Percentiles rank a stretch among this genome's conserved stretches.
Conservation (phyloP, 192 early-diverging fungal genomes). For the Diversispora eburnea region DNA sequence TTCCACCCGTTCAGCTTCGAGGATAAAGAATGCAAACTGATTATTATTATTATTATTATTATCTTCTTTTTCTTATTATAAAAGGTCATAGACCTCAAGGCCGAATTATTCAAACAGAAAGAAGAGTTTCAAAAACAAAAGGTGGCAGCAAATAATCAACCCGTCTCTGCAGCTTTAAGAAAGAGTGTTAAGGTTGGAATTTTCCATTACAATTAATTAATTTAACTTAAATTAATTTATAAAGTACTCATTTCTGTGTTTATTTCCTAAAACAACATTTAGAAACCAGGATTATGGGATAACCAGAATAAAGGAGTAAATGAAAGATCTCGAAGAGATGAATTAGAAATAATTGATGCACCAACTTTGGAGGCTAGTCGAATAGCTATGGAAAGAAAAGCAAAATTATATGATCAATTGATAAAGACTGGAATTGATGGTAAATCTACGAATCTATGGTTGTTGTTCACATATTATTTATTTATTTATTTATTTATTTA, state of each 20-base stretch:
- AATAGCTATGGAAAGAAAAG: slow-evolving; percentile 53
- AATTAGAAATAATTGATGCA: slow-evolving; percentile 32
- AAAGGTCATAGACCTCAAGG: slow-evolving; percentile 28
- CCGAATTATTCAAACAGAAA: slow-evolving; percentile 28
- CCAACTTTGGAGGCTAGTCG: slow-evolving; percentile 36
- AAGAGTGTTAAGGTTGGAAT: slow-evolving; percentile 7
- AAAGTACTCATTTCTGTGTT: no score
- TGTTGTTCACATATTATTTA: not conserved
- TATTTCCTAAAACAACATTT: not conserved
- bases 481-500: not conserved
- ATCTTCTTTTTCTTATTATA: not conserved
- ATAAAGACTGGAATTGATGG: slow-evolving; percentile 30
- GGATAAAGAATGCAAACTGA: not conserved
- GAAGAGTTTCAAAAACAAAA: slow-evolving; percentile 30
- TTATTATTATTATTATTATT: no score
- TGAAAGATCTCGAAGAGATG: slow-evolving; percentile 39
- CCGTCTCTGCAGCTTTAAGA: slow-evolving; percentile 1
- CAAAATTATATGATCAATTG: slow-evolving; percentile 54
- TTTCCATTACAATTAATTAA: no score
- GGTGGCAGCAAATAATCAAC: not conserved
- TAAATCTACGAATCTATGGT: not conserved
- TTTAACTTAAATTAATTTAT: no score
- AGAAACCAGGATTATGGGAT: slow-evolving; percentile 40
- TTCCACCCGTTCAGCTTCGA: not conserved
- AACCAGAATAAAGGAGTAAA: slow-evolving; percentile 47